Evolutionary conservation across 2,329 filamentous ascomycete genomes (phyloP).

Genomic region (Grosmannia huntii): DNA sequence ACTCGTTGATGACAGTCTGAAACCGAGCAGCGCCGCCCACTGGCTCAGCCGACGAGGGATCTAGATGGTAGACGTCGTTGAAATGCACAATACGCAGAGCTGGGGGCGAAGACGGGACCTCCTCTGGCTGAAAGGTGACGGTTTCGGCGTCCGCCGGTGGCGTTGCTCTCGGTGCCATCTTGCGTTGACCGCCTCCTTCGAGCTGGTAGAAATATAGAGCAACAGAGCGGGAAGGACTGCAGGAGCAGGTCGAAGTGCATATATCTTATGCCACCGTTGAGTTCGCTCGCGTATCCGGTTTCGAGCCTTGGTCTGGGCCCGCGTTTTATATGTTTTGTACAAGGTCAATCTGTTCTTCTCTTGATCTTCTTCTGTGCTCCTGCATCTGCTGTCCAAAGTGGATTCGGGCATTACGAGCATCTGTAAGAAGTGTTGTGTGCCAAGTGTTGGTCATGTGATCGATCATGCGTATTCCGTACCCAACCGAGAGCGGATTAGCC

Average conservation of each 20-base stretch:
- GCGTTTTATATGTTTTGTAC: neutral
- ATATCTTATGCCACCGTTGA: neutral
- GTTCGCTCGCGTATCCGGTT: neutral
- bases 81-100: slow-evolving; percentile 77
- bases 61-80: slow-evolving; percentile 91
- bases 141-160: neutral
- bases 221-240: neutral
- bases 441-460: neutral
- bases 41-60: slow-evolving; percentile 62
- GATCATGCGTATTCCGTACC: neutral
- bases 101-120: slow-evolving; percentile 27
- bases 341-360: neutral
- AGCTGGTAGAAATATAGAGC: neutral
- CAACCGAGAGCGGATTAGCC: neutral
- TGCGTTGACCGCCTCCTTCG: neutral
- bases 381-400: neutral
- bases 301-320: neutral
- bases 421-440: neutral
- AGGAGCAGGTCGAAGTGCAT: neutral
- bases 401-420: neutral
- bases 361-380: neutral
- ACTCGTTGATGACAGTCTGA: slow-evolving; percentile 64
- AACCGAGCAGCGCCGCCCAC: slow-evolving; percentile 74
- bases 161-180: neutral
- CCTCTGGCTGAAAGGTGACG: slow-evolving; percentile 20